These are phyloP conservation scores for Stereocaulon alpinum DNA, from an alignment of 495 filamentous ascomycete genomes.

Conservation along the genomic window DNA sequence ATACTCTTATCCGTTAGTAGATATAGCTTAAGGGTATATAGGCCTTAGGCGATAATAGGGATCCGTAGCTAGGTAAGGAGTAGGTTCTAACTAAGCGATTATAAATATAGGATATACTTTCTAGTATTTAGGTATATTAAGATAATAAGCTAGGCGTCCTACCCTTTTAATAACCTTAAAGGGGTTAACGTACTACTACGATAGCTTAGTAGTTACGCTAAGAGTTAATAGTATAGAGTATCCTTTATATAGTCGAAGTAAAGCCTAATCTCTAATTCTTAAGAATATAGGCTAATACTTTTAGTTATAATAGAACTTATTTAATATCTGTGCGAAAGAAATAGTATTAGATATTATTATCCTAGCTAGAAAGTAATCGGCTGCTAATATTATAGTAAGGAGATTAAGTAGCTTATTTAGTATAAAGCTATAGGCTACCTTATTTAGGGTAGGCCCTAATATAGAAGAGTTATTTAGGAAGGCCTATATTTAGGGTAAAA, in stretches of 20 bases:
- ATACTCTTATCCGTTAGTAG: background rate
- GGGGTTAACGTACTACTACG: no score
- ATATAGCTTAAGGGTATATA: background rate
- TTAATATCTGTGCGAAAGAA: constrained; percentile 1
- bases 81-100: constrained; percentile 6
- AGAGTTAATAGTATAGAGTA: no score
- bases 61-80: no score
- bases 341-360: constrained; percentile 5
- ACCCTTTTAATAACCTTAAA: no score
- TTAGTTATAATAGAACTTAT: constrained; percentile 12
- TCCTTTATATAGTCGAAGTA: background rate
- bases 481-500: no score
- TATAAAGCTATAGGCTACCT: background rate
- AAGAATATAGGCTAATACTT: constrained; percentile 8
- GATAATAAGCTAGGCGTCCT: background rate
- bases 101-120: background rate
- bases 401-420: background rate
- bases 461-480: no score
- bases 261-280: background rate
- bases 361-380: background rate
- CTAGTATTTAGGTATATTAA: background rate
- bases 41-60: background rate
- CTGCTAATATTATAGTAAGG: no score
- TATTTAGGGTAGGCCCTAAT: background rate
- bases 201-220: no score